Evolutionary conservation across 192 early-diverging fungal species (phyloP).

Genomic region (Gryganskiella cystojenkinii): DNA sequence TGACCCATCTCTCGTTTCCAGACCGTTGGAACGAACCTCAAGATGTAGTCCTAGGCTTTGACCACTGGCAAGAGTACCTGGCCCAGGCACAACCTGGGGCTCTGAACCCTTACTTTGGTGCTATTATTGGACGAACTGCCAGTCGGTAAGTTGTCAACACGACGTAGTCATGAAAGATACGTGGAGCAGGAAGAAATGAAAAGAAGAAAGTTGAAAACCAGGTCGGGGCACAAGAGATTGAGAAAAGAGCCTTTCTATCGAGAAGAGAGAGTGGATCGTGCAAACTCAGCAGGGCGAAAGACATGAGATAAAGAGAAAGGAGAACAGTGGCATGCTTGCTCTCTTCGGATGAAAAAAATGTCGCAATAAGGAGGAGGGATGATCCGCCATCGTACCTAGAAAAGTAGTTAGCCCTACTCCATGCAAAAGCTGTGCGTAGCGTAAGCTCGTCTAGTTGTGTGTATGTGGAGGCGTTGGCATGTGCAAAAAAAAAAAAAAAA

Average conservation of each 20-base stretch:
- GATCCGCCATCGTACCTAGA: too few relatives aligned
- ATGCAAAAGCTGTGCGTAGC: too few relatives aligned
- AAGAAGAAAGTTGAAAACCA: neutral
- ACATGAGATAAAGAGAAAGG: too few relatives aligned
- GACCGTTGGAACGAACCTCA: constrained; percentile 62
- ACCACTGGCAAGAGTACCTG: constrained; percentile 61
- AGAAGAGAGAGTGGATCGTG: too few relatives aligned
- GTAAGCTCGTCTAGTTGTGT: too few relatives aligned
- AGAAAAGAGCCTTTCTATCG: neutral
- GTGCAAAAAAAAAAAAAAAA: too few relatives aligned
- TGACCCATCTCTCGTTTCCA: constrained; percentile 69
- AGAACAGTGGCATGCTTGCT: too few relatives aligned
- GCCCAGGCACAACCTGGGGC: constrained; percentile 35
- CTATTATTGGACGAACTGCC: constrained; percentile 77
- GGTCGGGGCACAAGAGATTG: neutral
- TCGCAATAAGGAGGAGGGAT: too few relatives aligned
- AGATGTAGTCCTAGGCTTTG: constrained; percentile 84
- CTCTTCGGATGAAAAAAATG: too few relatives aligned
- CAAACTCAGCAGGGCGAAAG: too few relatives aligned
- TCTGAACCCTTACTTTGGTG: constrained; percentile 82
- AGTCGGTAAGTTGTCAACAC: constrained; percentile 63
- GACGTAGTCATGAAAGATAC: neutral
- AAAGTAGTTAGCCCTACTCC: too few relatives aligned
- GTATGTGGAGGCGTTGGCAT: too few relatives aligned
- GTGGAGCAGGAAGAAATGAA: neutral